A percentile compares a stretch with the other conserved stretches of the same genome.
phyloP scores from a whole-genome alignment of 768 basidiomycete genomes.

The Tricholoma bakamatsutake region DNA sequence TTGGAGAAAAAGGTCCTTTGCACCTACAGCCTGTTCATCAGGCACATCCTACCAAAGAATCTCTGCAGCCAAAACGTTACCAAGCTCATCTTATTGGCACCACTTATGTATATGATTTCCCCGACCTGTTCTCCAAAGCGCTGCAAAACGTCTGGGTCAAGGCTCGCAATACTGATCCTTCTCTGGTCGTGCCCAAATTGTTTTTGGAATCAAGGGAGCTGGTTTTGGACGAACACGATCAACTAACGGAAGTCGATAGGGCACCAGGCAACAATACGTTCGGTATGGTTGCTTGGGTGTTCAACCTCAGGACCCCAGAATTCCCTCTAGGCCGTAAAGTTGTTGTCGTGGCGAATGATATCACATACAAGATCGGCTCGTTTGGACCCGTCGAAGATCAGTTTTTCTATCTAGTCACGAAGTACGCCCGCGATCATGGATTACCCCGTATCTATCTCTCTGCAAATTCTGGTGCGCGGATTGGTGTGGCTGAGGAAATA shows the following conservation, averaged over 20 bases:
- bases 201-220: conserved; percentile 85
- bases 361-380: conserved; percentile 97
- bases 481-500: conserved; percentile 92
- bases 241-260: conserved; percentile 85
- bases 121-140: conserved; percentile 96
- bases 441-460: conserved; percentile 96
- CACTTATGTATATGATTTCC: conserved; percentile 99
- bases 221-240: conserved; percentile 89
- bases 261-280: conserved; percentile 91
- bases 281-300: conserved; percentile 99
- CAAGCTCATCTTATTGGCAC: conserved; percentile 98
- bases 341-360: conserved; percentile 95
- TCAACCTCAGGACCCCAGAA: conserved; percentile 88
- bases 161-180: conserved; percentile 56
- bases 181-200: conserved; percentile 67
- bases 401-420: conserved; percentile 92
- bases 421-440: conserved; percentile 85
- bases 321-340: conserved; percentile 82
- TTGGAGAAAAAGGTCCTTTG: conserved; percentile 94
- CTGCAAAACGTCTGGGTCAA: conserved; percentile 89
- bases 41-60: conserved; percentile 95
- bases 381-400: conserved; percentile 95
- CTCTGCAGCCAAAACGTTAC: conserved; percentile 96
- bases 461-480: conserved; percentile 96
- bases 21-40: conserved; percentile 94